These are phyloP conservation scores for Pseudotsuga menziesii DNA, from an alignment of 75 land plant genomes.

Conservation along the genomic window DNA sequence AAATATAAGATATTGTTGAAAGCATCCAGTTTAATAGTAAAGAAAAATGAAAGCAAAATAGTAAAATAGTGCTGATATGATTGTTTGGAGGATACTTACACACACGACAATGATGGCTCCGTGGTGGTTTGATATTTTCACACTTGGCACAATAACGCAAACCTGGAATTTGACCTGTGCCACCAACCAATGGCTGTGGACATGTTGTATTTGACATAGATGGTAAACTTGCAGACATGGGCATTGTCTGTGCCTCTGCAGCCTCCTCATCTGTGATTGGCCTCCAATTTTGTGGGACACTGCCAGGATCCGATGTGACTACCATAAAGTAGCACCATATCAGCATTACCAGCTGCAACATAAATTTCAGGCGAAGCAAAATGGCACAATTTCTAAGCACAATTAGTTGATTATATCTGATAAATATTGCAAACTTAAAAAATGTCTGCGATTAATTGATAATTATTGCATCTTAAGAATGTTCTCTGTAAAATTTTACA, in stretches of 20 bases:
- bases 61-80: background rate
- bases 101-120: conserved; percentile 37
- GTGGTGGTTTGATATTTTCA: conserved; percentile 30
- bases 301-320: conserved; percentile 31
- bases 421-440: background rate
- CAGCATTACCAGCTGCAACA: conserved; percentile 30
- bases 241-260: conserved; percentile 18
- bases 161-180: conserved; percentile 1
- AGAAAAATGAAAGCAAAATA: background rate
- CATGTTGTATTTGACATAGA: background rate
- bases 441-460: background rate
- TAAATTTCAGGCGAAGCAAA: conserved; percentile 9
- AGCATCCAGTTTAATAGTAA: background rate
- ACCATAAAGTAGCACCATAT: conserved; percentile 29
- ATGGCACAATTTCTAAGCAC: background rate
- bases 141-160: conserved; percentile 28
- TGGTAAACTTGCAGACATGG: conserved; percentile 17
- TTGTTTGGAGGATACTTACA: conserved; percentile 16
- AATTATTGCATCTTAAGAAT: background rate
- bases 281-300: conserved; percentile 25
- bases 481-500: background rate
- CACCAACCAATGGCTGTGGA: conserved; percentile 11
- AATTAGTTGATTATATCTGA: conserved; percentile 1
- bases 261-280: conserved; percentile 26
- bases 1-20: background rate